Evolutionary conservation across 2,329 filamentous ascomycete genomes (phyloP).

Genomic region (Venturia effusa): DNA sequence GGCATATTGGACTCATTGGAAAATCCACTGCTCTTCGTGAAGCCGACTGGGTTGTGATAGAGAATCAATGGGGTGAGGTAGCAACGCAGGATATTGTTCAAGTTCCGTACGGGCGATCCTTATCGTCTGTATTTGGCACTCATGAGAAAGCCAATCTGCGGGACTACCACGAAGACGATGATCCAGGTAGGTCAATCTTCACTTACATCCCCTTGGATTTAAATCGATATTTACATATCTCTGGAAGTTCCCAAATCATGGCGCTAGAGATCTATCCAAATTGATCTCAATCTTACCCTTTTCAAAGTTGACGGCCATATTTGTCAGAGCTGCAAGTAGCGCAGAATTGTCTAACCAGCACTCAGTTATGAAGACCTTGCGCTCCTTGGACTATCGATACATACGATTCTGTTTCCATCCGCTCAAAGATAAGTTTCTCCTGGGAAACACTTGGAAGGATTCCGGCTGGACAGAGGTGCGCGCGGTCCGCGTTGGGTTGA

Average conservation of each 20-base stretch:
- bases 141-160: constrained; percentile 52
- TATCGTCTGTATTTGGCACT: constrained; percentile 59
- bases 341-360: neutral
- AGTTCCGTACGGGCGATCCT: constrained; percentile 47
- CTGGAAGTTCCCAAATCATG: neutral
- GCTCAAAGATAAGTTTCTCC: constrained; percentile 73
- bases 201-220: neutral
- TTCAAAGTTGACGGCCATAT: neutral
- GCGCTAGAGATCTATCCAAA: neutral
- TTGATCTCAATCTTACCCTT: neutral
- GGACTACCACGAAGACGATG: constrained; percentile 60
- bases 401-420: constrained; percentile 89
- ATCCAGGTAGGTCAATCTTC: constrained; percentile 38
- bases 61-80: constrained; percentile 97
- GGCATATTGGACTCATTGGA: constrained; percentile 70
- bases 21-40: constrained; percentile 55
- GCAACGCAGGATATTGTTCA: constrained; percentile 58
- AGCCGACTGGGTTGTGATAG: constrained; percentile 86
- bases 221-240: neutral
- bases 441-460: constrained; percentile 89
- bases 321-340: too few species aligned
- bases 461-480: constrained; percentile 74
- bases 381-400: constrained; percentile 83
- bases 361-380: constrained; percentile 57
- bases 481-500: constrained; percentile 65